Evolutionary conservation across 371 early-diverging fungal species (phyloP), one percentile per base, ranked within the genome.

Genomic region (Saksenaea vasiformis): DNA sequence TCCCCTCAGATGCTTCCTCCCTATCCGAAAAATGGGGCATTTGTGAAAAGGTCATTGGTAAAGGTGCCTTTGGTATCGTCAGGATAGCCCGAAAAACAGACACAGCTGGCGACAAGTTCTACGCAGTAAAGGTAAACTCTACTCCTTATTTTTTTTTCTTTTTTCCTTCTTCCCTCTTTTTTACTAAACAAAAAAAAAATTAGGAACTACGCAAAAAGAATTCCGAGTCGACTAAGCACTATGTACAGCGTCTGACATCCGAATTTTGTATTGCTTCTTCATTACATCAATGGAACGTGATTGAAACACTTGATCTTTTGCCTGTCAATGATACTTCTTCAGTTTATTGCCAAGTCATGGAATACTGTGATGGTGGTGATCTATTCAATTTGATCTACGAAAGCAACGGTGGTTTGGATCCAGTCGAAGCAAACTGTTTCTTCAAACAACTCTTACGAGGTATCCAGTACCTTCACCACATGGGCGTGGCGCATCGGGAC

Each of bases 191-290:
- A 47, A 47, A 47, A n/a, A 41, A 41, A 17, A 17, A 41, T 10
- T 61, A 91, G 79, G 89, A 89, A 65, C 89, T 92, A 71, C 77
- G 80, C 22, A 80, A 79, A 65, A 61, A 71, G 15, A 47, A 71
- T 36, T 74, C 78, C 37, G 90, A 91, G 69, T 67, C 80, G 3
- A 74, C 79, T 53, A 83, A 78, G 56, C 77, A 78, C 38, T 92
- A 90, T 67, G 76, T 89, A 61, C 86, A 91, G 64, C 80, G 84
- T 10, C 62, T 91, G 47, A 86, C 89, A 4, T 70, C 76, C 54
- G 93, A 92, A 71, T 92, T 87, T 60, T 91, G 91, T 62, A 92
- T 92, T 53, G 76, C 84, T 13, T 80, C 78, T 31, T 70, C 83
- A 3, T 66, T 90, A 22, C 86, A 83, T 58, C 93, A 92, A 64